Percentiles rank a stretch among this genome's conserved stretches.
Evolutionary conservation across 352 stramenopile species (phyloP).

Genomic region (Phytophthora cryptogea): DNA sequence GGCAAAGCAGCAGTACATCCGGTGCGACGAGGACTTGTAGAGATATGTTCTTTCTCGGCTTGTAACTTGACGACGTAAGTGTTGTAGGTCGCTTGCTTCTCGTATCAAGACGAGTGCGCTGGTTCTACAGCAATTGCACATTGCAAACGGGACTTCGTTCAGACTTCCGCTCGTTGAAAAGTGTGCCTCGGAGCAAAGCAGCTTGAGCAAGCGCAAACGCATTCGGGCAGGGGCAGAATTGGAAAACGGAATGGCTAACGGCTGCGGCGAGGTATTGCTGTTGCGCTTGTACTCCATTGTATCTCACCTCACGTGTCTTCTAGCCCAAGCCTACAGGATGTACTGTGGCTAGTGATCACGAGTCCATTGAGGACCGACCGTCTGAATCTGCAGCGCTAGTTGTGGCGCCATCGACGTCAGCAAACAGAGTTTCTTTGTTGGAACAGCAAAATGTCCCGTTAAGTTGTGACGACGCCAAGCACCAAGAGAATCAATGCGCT

Average conservation of each 20-base stretch:
- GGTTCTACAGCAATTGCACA: slow-evolving; percentile 49
- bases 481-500: not conserved
- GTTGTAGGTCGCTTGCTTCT: slow-evolving; percentile 54
- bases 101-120: slow-evolving; percentile 58
- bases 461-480: not conserved
- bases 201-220: slow-evolving; percentile 54
- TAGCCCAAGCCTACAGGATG: slow-evolving; percentile 29
- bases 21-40: slow-evolving; percentile 24
- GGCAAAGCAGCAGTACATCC: slow-evolving; percentile 64
- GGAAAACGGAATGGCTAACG: slow-evolving; percentile 7
- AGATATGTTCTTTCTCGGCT: not conserved
- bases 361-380: not conserved
- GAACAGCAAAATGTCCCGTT: not conserved
- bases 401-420: slow-evolving; percentile 5
- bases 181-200: slow-evolving; percentile 32
- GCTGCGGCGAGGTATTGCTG: slow-evolving; percentile 29
- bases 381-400: not conserved
- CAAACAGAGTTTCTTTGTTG: not conserved
- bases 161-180: slow-evolving; percentile 32
- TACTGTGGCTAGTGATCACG: slow-evolving; percentile 2
- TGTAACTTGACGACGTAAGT: not conserved
- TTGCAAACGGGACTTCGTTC: slow-evolving; percentile 19
- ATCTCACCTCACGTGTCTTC: slow-evolving; percentile 22
- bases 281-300: slow-evolving; percentile 3
- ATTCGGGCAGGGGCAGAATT: slow-evolving; percentile 5